phyloP scores from a whole-genome alignment of 345 rosid species.

The Hirschfeldia incana region DNA sequence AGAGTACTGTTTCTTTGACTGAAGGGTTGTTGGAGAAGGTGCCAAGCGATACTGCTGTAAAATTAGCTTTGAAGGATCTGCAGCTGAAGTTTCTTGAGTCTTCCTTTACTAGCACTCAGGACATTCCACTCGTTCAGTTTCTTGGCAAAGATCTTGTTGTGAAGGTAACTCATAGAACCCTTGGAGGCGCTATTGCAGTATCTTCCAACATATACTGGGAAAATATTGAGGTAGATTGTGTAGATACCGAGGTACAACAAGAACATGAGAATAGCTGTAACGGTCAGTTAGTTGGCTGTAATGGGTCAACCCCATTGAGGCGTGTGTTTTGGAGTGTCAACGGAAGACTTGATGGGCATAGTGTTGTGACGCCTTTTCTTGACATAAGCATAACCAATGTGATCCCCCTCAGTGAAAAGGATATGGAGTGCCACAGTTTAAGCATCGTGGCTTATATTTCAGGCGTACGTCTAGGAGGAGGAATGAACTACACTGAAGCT shows the following conservation, averaged over 20 bases:
- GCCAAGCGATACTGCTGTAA: conserved; percentile 95
- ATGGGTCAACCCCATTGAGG: conserved; percentile 58
- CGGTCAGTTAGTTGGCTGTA: conserved; percentile 43
- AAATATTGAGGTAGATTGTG: conserved; percentile 77
- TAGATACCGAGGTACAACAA: conserved; percentile 61
- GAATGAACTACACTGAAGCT: conserved; percentile 90
- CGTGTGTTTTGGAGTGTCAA: conserved; percentile 91
- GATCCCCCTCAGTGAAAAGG: conserved; percentile 81
- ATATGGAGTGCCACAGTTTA: conserved; percentile 84
- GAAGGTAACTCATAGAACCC: conserved; percentile 92
- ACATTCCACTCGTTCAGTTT: conserved; percentile 85
- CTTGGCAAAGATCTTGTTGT: conserved; percentile 68
- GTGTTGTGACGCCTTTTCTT: conserved; percentile 56
- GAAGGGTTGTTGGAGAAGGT: conserved; percentile 79
- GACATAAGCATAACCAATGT: conserved; percentile 76
- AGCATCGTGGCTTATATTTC: conserved; percentile 76
- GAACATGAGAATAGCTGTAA: conserved; percentile 48
- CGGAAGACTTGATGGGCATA: conserved; percentile 46
- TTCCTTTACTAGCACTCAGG: conserved; percentile 56
- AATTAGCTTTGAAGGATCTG: conserved; percentile 65
- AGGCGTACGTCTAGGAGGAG: conserved; percentile 93
- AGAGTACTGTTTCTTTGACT: conserved; percentile 40
- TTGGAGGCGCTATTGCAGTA: conserved; percentile 95
- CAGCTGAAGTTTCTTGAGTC: conserved; percentile 88
- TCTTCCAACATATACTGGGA: conserved; percentile 80